Evolutionary conservation across 495 filamentous ascomycete species (phyloP).

Genomic region (Halenospora varia): DNA sequence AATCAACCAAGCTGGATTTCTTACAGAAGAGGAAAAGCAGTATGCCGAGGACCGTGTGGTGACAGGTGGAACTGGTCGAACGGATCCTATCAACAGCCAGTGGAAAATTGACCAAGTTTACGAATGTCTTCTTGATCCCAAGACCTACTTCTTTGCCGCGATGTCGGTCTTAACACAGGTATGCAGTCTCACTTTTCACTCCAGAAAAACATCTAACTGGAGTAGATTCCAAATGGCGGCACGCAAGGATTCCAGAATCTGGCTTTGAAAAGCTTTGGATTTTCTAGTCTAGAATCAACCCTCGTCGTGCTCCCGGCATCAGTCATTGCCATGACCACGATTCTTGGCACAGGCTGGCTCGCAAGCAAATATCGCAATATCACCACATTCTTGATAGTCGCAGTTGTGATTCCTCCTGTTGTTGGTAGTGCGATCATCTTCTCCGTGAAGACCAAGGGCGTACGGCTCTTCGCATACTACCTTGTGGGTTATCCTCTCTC

Average conservation of each 20-base stretch:
- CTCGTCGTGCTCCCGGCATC: slow-evolving; percentile 36
- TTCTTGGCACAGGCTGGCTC: slow-evolving; percentile 33
- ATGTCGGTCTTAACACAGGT: slow-evolving; percentile 32
- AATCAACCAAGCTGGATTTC: slow-evolving; percentile 63
- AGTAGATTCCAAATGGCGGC: slow-evolving; percentile 41
- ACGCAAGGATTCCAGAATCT: slow-evolving; percentile 40
- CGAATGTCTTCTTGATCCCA: slow-evolving; percentile 38
- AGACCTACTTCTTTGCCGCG: slow-evolving; percentile 38
- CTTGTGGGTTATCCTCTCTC: neutral
- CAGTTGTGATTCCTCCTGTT: slow-evolving; percentile 34
- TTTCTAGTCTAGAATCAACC: slow-evolving; percentile 33
- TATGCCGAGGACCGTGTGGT: slow-evolving; percentile 34
- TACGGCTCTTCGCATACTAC: slow-evolving; percentile 16
- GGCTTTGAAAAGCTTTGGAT: slow-evolving; percentile 37
- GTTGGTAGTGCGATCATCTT: slow-evolving; percentile 37
- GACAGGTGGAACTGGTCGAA: slow-evolving; percentile 31
- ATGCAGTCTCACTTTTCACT: too few relatives aligned
- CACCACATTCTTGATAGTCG: slow-evolving; percentile 34
- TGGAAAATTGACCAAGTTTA: slow-evolving; percentile 34
- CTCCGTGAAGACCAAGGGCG: neutral
- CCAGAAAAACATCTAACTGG: too few relatives aligned
- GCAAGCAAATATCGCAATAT: slow-evolving; percentile 35
- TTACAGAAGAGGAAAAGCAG: slow-evolving; percentile 52
- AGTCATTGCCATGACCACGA: slow-evolving; percentile 28
- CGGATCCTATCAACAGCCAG: slow-evolving; percentile 24